Percentiles rank a stretch among this genome's conserved stretches.
phyloP scores from a whole-genome alignment of 805 yeast species.

The Ascoidea tarda region DNA sequence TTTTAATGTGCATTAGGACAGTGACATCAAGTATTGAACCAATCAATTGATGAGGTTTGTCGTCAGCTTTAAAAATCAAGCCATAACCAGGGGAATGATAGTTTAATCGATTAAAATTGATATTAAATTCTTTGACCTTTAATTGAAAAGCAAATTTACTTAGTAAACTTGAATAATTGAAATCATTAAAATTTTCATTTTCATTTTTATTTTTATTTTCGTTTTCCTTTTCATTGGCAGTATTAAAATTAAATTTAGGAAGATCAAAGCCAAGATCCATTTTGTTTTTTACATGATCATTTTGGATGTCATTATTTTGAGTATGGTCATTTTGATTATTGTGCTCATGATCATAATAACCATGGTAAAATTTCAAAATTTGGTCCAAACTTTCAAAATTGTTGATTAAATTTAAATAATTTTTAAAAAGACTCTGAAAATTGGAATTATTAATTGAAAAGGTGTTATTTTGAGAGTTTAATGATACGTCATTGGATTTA shows the following conservation, averaged over 20 bases:
- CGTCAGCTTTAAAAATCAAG: constrained; percentile 23
- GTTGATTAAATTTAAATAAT: too few relatives aligned
- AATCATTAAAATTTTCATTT: neutral
- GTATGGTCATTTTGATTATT: too few relatives aligned
- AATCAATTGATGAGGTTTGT: constrained; percentile 26
- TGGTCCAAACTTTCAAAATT: neutral
- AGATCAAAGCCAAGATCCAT: too few relatives aligned
- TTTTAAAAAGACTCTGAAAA: too few relatives aligned
- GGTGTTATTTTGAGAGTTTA: too few relatives aligned
- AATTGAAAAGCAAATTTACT: constrained; percentile 5
- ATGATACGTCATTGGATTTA: too few relatives aligned
- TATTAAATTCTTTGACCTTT: constrained; percentile 10
- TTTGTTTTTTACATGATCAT: too few relatives aligned
- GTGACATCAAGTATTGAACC: constrained; percentile 24
- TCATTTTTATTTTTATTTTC: too few relatives aligned
- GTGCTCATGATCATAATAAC: neutral
- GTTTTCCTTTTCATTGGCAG: too few relatives aligned
- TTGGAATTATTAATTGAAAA: too few relatives aligned
- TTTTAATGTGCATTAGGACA: constrained; percentile 14
- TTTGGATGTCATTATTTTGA: too few relatives aligned
- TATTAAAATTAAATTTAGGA: too few relatives aligned
- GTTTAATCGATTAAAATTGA: constrained; percentile 16
- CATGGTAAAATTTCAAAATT: neutral
- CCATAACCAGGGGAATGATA: constrained; percentile 32
- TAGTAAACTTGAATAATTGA: constrained; percentile 1